Evolutionary conservation across 106 monocot genomes (phyloP), one percentile per base, ranked within the genome.

Genomic region (Narthecium ossifragum): DNA sequence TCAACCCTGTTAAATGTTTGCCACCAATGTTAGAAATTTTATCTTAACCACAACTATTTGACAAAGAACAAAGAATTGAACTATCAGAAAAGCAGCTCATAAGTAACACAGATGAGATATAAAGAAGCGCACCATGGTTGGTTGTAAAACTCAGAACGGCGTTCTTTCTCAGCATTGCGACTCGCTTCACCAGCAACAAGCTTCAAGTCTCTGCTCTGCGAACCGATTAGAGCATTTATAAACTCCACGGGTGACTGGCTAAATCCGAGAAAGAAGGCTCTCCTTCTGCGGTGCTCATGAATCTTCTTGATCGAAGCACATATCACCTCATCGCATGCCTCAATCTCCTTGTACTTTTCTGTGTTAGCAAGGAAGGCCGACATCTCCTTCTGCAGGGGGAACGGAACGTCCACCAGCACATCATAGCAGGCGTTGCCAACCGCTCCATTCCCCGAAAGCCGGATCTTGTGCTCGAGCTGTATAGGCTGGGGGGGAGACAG

Each of bases 201-300:
- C 62, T 91, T 98, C 63, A 98, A 74, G 43, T 98, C 90, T 66
- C 76, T 80, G 59, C 76, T 88, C 48, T 98, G 96, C 12, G 90
- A 91, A 46, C 87, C 75, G 61, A 98, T 98, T 60, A 98, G 62
- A 13, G 96, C 68, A 66, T 98, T 91, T 59, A 91, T 87, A 41
- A 98, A 98, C 71, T 98, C 96, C 37, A 98, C 90, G 0, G 96
- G 96, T 9, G 86, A 86, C 71, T 98, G 96, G 48, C 96, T 98
- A 33, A 91, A 98, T 21, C 96, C 96, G 29, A 98, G 77, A 62
- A 98, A 98, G 70, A 98, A 98, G 14, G 96, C 87, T 18, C 96
- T 75, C 47, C 96, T 78, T 62, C 84, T 75, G 2, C 96, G 68
- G 39, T 98, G 96, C 81, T 98, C 96, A 48, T 98, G 96, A 33